Conservation (phyloP, 768 basidiomycete species). For the Boletus sensibilis region DNA sequence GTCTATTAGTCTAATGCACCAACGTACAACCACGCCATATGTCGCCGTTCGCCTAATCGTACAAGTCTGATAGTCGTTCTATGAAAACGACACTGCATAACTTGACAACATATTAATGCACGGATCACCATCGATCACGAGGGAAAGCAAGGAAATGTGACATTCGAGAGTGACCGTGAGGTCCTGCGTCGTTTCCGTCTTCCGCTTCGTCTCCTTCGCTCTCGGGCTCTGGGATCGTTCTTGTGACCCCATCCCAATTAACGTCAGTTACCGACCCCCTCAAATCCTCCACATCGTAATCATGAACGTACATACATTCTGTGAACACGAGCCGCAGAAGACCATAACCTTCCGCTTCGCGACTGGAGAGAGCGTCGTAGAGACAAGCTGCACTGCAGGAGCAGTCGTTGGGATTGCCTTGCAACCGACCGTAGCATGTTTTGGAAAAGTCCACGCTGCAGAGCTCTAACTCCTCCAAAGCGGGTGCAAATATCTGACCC, state of each 20-base stretch:
- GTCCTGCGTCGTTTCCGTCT: neutral
- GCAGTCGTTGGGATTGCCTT: neutral
- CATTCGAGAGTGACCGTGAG: neutral
- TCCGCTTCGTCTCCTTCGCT: neutral
- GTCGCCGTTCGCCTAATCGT: neutral
- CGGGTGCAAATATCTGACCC: slow-evolving; percentile 13
- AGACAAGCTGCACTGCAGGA: slow-evolving; percentile 13
- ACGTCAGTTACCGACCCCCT: slow-evolving; percentile 10
- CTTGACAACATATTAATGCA: neutral
- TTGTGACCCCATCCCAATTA: slow-evolving; percentile 19
- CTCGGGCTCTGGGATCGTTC: neutral
- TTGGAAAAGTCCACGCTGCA: slow-evolving; percentile 6
- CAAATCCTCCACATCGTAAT: slow-evolving; percentile 1
- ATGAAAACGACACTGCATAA: neutral
- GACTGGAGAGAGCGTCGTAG: slow-evolving; percentile 14
- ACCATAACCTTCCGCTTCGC: slow-evolving; percentile 8
- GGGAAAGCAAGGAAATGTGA: neutral
- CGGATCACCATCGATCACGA: neutral
- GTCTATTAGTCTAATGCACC: neutral
- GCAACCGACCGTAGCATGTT: neutral
- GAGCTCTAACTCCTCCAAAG: slow-evolving; percentile 17
- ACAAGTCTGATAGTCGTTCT: too few species aligned
- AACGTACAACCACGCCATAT: neutral
- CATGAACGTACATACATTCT: slow-evolving; percentile 12
- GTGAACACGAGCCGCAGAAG: slow-evolving; percentile 12